phyloP scores from a whole-genome alignment of 805 yeast species.

The Ogataea kodamae region DNA sequence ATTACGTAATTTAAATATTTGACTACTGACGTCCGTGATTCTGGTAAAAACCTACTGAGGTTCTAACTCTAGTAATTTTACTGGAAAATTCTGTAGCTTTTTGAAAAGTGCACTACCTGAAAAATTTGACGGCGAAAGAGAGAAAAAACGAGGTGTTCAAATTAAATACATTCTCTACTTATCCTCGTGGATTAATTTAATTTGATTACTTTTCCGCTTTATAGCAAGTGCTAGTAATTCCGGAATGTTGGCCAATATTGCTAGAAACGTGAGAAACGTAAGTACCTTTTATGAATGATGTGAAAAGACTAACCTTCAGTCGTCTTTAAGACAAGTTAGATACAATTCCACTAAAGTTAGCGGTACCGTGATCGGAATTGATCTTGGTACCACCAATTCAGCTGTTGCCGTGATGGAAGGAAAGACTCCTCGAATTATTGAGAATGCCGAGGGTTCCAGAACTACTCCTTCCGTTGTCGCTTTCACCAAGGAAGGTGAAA shows the following conservation, averaged over 20 bases:
- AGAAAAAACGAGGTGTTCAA: constrained; percentile 6
- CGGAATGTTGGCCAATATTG: constrained; percentile 32
- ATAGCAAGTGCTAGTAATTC: constrained; percentile 9
- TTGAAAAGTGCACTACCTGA: constrained; percentile 7
- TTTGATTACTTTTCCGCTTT: constrained; percentile 5
- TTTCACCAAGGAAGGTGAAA: constrained; percentile 44
- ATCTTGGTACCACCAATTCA: constrained; percentile 81
- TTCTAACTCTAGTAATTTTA: constrained; percentile 12
- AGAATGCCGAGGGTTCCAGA: constrained; percentile 74
- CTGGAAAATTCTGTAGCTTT: constrained; percentile 18
- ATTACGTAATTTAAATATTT: too few species aligned
- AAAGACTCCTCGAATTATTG: constrained; percentile 59
- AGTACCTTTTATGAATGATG: constrained; percentile 10
- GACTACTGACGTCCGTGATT: too few species aligned
- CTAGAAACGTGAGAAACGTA: constrained; percentile 34
- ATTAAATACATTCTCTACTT: constrained; percentile 3
- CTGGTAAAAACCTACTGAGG: too few species aligned
- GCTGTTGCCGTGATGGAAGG: constrained; percentile 78
- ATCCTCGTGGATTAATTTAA: constrained; percentile 2
- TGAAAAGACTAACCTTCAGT: constrained; percentile 12
- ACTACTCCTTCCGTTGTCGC: constrained; percentile 83
- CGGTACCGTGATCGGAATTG: constrained; percentile 68
- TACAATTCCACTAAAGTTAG: constrained; percentile 34
- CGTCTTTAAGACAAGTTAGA: constrained; percentile 30
- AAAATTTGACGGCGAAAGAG: constrained; percentile 12